Conservation (phyloP, 495 filamentous ascomycete genomes). For the Neurospora sublineolata region DNA sequence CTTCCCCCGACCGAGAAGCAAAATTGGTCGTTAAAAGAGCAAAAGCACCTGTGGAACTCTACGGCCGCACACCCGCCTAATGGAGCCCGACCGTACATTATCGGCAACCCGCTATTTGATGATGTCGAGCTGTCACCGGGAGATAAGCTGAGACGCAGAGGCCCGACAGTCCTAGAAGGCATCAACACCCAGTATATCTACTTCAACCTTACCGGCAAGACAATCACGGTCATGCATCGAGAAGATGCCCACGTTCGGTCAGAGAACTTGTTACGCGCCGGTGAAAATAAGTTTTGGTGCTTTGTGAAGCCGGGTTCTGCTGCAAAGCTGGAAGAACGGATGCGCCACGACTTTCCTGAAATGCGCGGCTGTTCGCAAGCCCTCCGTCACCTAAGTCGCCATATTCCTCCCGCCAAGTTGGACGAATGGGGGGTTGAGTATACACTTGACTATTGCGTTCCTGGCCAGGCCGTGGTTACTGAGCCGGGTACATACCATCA, state of each 20-base stretch:
- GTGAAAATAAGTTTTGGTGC: constrained; percentile 25
- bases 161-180: constrained; percentile 16
- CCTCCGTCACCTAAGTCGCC: constrained; percentile 22
- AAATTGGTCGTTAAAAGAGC: constrained; percentile 16
- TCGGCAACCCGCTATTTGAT: constrained; percentile 23
- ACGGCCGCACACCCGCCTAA: constrained; percentile 17
- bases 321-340: constrained; percentile 13
- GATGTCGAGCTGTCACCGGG: constrained; percentile 22
- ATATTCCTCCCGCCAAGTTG: constrained; percentile 18
- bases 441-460: constrained; percentile 23
- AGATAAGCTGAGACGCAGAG: constrained; percentile 20
- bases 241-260: constrained; percentile 25
- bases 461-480: constrained; percentile 23
- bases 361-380: constrained; percentile 23
- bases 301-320: constrained; percentile 20
- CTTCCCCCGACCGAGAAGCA: constrained; percentile 11
- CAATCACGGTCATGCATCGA: constrained; percentile 24
- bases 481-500: constrained; percentile 26
- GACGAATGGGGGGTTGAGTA: constrained; percentile 26
- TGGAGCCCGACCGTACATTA: constrained; percentile 19
- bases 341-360: constrained; percentile 14
- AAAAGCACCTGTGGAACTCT: constrained; percentile 20
- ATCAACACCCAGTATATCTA: constrained; percentile 27
- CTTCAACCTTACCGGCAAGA: constrained; percentile 22
- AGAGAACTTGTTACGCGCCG: constrained; percentile 22